Evolutionary conservation across 1,284 basidiomycete genomes (phyloP).

Genomic region (Marasmius fiardii): DNA sequence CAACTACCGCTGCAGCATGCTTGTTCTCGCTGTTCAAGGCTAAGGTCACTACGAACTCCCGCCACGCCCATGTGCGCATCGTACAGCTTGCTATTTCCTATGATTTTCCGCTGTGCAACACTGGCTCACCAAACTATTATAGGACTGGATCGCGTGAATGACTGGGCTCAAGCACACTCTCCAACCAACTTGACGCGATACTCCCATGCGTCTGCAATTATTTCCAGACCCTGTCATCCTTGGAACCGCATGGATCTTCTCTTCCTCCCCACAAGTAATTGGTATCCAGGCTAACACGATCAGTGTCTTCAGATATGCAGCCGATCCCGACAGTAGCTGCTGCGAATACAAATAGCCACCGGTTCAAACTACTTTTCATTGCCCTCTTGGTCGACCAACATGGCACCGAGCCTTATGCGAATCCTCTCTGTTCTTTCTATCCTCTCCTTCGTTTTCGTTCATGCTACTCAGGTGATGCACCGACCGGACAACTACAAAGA

Average conservation of each 20-base stretch:
- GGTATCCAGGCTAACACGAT: not conserved
- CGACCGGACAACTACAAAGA: constrained; percentile 48
- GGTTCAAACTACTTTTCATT: not conserved
- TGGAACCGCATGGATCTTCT: not conserved
- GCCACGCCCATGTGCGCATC: not conserved
- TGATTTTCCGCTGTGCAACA: not conserved
- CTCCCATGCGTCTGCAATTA: not conserved
- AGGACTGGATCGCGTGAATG: not conserved
- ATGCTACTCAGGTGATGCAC: constrained; percentile 55
- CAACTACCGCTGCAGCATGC: too few relatives aligned
- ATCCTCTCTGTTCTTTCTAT: constrained; percentile 8
- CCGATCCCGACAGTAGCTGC: not conserved
- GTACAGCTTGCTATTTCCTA: not conserved
- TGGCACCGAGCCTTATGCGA: not conserved
- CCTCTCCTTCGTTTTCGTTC: constrained; percentile 16
- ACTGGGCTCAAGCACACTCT: too few relatives aligned
- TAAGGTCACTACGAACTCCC: not conserved
- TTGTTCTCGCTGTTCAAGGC: too few relatives aligned
- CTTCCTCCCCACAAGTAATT: not conserved
- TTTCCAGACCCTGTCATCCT: not conserved
- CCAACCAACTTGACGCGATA: not conserved
- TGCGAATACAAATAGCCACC: not conserved
- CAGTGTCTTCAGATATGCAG: not conserved
- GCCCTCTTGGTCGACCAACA: not conserved
- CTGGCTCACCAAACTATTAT: not conserved